Percentiles rank a stretch among this genome's conserved stretches.
Conservation (phyloP, 768 basidiomycete genomes). For the Trametes meyenii region DNA sequence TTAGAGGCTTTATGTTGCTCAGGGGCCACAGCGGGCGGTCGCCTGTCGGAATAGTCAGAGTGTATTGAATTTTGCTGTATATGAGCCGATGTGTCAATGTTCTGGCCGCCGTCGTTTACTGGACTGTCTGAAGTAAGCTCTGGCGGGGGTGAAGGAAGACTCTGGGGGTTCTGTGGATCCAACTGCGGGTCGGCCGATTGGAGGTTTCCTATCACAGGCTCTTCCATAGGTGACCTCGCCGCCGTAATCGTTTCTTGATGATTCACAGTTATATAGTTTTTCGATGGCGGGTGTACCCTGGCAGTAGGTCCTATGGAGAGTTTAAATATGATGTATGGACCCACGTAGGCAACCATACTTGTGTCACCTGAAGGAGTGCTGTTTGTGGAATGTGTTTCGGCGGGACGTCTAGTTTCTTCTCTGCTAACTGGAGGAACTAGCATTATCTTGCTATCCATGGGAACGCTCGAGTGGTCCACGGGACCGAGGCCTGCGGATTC, state of each 20-base stretch:
- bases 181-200: background rate
- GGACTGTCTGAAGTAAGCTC: background rate
- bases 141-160: constrained; percentile 14
- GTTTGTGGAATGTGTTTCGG: no score
- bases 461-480: no score
- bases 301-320: background rate
- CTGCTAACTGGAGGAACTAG: no score
- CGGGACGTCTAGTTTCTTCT: no score
- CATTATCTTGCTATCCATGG: no score
- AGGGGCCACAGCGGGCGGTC: no score
- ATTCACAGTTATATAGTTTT: background rate
- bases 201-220: background rate
- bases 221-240: background rate
- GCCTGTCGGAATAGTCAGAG: background rate
- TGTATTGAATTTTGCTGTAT: background rate
- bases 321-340: background rate
- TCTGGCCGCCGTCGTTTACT: background rate
- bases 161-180: constrained; percentile 16
- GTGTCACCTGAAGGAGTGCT: no score
- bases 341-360: no score
- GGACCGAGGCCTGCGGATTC: no score
- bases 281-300: background rate
- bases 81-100: no score
- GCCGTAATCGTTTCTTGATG: background rate
- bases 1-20: background rate